phyloP scores from a whole-genome alignment of 169 alveolate species.

The Eimeria acervulina region DNA sequence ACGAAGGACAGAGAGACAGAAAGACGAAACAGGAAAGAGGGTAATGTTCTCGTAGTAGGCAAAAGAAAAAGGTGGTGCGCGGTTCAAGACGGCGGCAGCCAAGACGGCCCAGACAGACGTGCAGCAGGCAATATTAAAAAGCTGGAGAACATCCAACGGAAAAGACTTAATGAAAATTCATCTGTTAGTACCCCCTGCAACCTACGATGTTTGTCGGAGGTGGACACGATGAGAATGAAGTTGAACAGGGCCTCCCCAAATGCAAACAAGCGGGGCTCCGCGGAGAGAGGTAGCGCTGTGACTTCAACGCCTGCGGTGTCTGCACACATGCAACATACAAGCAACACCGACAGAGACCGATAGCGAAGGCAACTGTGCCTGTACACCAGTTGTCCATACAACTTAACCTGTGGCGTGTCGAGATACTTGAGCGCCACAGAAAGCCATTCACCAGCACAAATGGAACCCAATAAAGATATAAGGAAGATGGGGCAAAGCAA shows the following conservation, averaged over 20 bases:
- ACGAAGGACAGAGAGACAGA: not conserved
- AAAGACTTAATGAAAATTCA: not conserved
- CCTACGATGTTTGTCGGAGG: slow-evolving; percentile 30
- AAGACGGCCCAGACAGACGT: slow-evolving; percentile 1
- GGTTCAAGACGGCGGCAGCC: not conserved
- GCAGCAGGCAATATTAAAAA: not conserved
- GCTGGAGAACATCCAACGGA: not conserved
- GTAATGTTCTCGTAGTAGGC: not conserved
- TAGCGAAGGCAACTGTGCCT: not conserved
- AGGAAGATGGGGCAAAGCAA: not conserved
- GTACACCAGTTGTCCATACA: not conserved
- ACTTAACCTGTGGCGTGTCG: not conserved
- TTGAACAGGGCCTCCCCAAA: slow-evolving; percentile 40
- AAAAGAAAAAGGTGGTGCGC: not conserved
- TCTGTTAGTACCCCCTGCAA: not conserved
- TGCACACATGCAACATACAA: not conserved
- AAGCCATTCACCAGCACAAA: not conserved
- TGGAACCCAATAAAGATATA: not conserved
- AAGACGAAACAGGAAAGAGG: not conserved
- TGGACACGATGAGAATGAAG: slow-evolving; percentile 30
- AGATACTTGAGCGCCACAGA: not conserved
- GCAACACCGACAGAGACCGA: not conserved
- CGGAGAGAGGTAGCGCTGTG: slow-evolving; percentile 41
- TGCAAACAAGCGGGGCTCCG: slow-evolving; percentile 19
- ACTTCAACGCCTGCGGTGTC: slow-evolving; percentile 21